phyloP scores from a whole-genome alignment of 768 basidiomycete genomes.

The Cyclocybe aegerita region DNA sequence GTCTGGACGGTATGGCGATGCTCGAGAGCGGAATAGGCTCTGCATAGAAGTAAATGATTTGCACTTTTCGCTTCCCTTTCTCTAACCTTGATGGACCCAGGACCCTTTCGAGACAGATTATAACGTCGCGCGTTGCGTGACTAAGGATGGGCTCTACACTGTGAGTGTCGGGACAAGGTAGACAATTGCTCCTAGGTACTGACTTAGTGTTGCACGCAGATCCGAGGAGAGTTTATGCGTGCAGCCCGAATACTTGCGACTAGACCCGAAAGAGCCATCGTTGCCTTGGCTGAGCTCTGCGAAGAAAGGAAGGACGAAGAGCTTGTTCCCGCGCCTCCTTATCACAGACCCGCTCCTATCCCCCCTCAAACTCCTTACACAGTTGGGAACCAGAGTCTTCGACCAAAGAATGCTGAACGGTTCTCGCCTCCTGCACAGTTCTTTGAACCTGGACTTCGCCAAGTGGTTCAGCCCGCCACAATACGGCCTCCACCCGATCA shows the following conservation, averaged over 20 bases:
- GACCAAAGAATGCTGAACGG: constrained; percentile 48
- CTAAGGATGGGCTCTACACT: constrained; percentile 93
- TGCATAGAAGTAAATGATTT: constrained; percentile 80
- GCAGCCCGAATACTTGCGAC: constrained; percentile 81
- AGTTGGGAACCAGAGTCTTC: constrained; percentile 59
- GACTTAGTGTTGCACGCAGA: constrained; percentile 45
- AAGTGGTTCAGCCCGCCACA: constrained; percentile 23
- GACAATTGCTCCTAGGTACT: not conserved
- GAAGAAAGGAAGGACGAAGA: constrained; percentile 82
- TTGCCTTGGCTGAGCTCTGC: constrained; percentile 86
- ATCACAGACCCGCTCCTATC: constrained; percentile 36
- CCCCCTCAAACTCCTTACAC: constrained; percentile 75
- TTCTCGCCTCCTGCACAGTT: constrained; percentile 56
- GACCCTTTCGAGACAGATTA: constrained; percentile 97
- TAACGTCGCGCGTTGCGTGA: constrained; percentile 96
- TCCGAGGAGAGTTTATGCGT: constrained; percentile 98
- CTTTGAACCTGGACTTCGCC: constrained; percentile 39
- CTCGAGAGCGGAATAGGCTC: constrained; percentile 88
- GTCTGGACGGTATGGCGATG: constrained; percentile 54
- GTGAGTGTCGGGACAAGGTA: constrained; percentile 40
- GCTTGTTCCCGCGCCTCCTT: constrained; percentile 49
- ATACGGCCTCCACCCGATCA: constrained; percentile 61
- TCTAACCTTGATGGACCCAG: constrained; percentile 36
- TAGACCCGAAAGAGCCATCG: constrained; percentile 78
- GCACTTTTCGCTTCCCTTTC: not conserved